Evolutionary conservation across 164 flowering plant species (phyloP).

Genomic region (Nymphaea colorata): DNA sequence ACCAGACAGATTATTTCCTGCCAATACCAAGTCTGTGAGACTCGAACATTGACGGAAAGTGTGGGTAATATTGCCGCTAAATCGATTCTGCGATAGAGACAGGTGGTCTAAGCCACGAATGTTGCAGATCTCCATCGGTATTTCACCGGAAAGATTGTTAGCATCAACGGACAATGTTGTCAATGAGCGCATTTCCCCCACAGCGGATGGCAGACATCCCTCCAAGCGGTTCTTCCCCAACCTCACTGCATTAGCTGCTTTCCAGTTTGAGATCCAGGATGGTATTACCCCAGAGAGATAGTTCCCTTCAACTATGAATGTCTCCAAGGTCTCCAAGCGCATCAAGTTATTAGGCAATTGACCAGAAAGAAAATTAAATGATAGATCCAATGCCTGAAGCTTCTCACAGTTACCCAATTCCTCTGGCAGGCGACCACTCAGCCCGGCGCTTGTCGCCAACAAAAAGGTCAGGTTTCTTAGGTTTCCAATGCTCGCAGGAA

Average conservation of each 20-base stretch:
- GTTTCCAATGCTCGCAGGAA: conserved; percentile 38
- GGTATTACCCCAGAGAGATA: conserved; percentile 40
- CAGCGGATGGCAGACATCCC: conserved; percentile 34
- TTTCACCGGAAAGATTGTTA: conserved; percentile 44
- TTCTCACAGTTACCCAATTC: conserved; percentile 43
- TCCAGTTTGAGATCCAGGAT: conserved; percentile 46
- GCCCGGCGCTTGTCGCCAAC: conserved; percentile 31
- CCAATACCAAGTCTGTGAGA: conserved; percentile 34
- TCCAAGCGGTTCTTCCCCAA: conserved; percentile 31
- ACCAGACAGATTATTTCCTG: conserved; percentile 37
- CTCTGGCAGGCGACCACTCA: conserved; percentile 42
- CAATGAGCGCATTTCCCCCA: conserved; percentile 20
- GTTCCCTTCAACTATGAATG: conserved; percentile 33
- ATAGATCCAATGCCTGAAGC: conserved; percentile 32
- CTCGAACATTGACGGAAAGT: conserved; percentile 31
- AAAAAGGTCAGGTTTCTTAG: conserved; percentile 29
- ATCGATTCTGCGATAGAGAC: conserved; percentile 28
- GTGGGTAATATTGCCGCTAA: conserved; percentile 29
- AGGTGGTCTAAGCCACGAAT: conserved; percentile 21
- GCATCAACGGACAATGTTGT: conserved; percentile 23
- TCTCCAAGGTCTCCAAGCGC: conserved; percentile 25
- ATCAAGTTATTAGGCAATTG: conserved; percentile 35
- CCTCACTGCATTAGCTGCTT: conserved; percentile 20
- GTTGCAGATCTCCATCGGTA: conserved; percentile 34
- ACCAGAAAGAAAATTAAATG: conserved; percentile 44